Percentiles rank a stretch among this genome's conserved stretches.
Evolutionary conservation across 257 asterid genomes (phyloP).

Genomic region (Nyctanthes arbortristis): DNA sequence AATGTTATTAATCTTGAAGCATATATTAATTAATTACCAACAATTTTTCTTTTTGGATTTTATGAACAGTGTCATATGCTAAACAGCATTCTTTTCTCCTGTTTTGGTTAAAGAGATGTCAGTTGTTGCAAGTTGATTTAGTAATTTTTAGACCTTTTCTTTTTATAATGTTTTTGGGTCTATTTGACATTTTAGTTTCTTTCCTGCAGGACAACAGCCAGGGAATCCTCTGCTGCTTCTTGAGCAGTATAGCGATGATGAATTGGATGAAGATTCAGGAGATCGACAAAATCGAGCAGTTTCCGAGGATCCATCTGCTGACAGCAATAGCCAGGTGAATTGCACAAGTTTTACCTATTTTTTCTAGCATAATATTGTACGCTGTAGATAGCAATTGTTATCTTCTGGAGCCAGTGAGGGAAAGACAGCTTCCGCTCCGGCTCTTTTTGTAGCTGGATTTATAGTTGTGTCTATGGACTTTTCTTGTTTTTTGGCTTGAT

Average conservation of each 20-base stretch:
- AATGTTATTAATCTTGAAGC: constrained; percentile 31
- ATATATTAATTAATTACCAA: constrained; percentile 21
- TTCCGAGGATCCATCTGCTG: constrained; percentile 42
- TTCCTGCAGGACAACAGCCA: constrained; percentile 57
- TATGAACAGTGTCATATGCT: constrained; percentile 14
- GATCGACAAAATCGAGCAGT: constrained; percentile 35
- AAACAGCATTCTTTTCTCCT: constrained; percentile 22
- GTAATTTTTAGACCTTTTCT: too few species aligned
- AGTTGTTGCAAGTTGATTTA: constrained; percentile 22
- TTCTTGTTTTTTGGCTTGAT: not conserved
- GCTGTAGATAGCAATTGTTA: not conserved
- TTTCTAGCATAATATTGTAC: not conserved
- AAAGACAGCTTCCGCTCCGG: not conserved
- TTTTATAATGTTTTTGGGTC: constrained; percentile 15
- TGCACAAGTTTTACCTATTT: not conserved
- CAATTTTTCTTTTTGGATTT: constrained; percentile 24
- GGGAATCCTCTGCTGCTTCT: constrained; percentile 85
- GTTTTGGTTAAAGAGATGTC: constrained; percentile 23
- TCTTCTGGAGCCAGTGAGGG: not conserved
- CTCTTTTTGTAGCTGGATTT: not conserved
- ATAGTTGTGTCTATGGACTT: not conserved
- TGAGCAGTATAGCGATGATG: constrained; percentile 96
- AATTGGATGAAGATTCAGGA: constrained; percentile 59
- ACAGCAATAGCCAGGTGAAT: constrained; percentile 58
- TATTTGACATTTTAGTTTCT: constrained; percentile 45